Base-by-base conservation (phyloP, 2,329 filamentous ascomycete species). In the Microthyrium microscopicum region DNA sequence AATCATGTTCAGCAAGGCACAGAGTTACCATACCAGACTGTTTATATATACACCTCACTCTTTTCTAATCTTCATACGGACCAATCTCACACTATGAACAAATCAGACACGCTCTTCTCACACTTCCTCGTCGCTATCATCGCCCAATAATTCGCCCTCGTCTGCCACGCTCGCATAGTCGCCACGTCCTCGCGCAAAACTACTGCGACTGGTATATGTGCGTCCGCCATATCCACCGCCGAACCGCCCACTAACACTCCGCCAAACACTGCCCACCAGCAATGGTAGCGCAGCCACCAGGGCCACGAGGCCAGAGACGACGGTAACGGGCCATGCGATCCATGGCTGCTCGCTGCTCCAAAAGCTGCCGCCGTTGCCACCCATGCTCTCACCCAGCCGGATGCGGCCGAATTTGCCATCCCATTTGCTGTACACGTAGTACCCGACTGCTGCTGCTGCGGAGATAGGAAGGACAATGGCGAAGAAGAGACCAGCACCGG, bases 161-260 rank as follows among this genome's bases (percentile, higher is more conserved):
- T 95, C 89, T 32, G 89, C 80, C 33, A 93, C 83, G 46, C 77
- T 68, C 12, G 76, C 72, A 53, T 95, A 95, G 53, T 93, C 82
- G n/a, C 79, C 77, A 36, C 81, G 70, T 1, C 82, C 78, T 36
- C 84, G 70, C 4, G 84, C 79, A 57, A 98, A 98, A 40, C 81
- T 87, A 47, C 81, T 80, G 38, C 91, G 66, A 31, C 81, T 92
- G 12, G 84, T 89, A 52, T 91, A 98, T 36, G 77, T 73, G 39
- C 78, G 64, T 24, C 69, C 66, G n/a, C 57, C 57, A 43, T 57
- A 50, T 38, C 58, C 66, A n/a, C n/a, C n/a, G 18, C 70, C 65
- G 30, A 73, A 44, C 49, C 64, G 34, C 46, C 51, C 49, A 2
- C 63, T 48, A 46, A 62, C 53, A 39, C 64, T 73, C 38, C 82